Conservation (phyloP, 1,139 yeast species). For the Pichia sorboxylosa region DNA sequence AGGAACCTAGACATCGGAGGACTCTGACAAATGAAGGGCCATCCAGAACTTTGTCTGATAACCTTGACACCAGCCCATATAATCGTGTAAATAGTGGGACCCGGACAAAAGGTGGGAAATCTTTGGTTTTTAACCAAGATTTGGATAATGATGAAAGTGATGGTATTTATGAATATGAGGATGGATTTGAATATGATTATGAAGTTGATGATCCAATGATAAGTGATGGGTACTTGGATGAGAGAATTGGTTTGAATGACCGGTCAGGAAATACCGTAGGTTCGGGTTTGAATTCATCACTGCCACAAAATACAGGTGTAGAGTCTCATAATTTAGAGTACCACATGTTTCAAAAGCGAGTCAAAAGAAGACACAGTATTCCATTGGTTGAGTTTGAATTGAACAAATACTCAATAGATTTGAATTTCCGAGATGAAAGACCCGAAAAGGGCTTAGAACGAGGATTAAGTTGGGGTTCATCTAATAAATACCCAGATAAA, state of each 20-base stretch:
- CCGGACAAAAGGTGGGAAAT: too few species aligned
- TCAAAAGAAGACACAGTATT: slow-evolving; percentile 23
- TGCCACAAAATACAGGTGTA: neutral
- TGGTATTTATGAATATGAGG: slow-evolving; percentile 11
- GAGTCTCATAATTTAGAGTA: slow-evolving; percentile 4
- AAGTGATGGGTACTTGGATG: neutral
- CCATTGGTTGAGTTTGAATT: slow-evolving; percentile 20
- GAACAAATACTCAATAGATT: slow-evolving; percentile 17
- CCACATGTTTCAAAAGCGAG: slow-evolving; percentile 14
- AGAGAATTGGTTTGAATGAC: too few species aligned
- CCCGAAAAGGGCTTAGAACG: slow-evolving; percentile 2
- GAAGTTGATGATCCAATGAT: slow-evolving; percentile 7
- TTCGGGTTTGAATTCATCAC: neutral
- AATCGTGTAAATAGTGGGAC: too few species aligned
- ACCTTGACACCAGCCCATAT: too few species aligned
- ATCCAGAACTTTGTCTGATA: too few species aligned
- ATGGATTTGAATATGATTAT: slow-evolving; percentile 14
- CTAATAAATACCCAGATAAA: too few species aligned
- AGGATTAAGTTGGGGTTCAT: slow-evolving; percentile 2
- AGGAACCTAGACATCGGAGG: too few species aligned
- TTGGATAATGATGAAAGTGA: slow-evolving; percentile 10
- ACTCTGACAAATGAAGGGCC: too few species aligned
- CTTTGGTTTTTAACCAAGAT: too few species aligned
- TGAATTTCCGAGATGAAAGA: slow-evolving; percentile 6
- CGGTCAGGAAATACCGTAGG: too few species aligned